A percentile compares a stretch with the other conserved stretches of the same genome.
phyloP scores from a whole-genome alignment of 257 asterid genomes.

The Solanum pinnatisectum region DNA sequence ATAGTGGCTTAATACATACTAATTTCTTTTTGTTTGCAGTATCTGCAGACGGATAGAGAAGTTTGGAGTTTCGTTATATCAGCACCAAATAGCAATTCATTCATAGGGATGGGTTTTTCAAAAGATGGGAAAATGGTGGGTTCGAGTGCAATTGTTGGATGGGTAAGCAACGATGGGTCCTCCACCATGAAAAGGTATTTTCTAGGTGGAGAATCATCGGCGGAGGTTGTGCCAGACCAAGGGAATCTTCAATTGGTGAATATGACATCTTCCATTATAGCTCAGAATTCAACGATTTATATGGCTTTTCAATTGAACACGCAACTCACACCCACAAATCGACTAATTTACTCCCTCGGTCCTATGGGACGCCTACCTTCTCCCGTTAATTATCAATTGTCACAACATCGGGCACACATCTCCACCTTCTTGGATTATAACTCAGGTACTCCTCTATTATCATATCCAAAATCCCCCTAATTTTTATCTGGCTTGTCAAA shows the following conservation, averaged over 20 bases:
- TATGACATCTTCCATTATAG: constrained; percentile 22
- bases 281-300: constrained; percentile 28
- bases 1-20: not conserved
- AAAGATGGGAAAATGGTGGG: constrained; percentile 60
- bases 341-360: constrained; percentile 57
- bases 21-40: constrained; percentile 21
- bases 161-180: constrained; percentile 26
- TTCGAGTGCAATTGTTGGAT: constrained; percentile 65
- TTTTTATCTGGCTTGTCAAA: too few relatives aligned
- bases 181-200: constrained; percentile 22
- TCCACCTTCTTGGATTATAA: constrained; percentile 42
- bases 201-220: constrained; percentile 41
- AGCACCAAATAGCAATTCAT: constrained; percentile 47
- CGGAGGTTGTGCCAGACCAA: constrained; percentile 18
- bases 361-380: constrained; percentile 32
- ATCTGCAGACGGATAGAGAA: constrained; percentile 26
- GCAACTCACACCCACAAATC: constrained; percentile 20
- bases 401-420: constrained; percentile 30
- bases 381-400: constrained; percentile 9
- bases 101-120: constrained; percentile 61
- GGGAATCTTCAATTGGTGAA: constrained; percentile 37
- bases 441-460: constrained; percentile 27
- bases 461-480: too few relatives aligned
- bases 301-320: constrained; percentile 47
- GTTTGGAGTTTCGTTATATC: constrained; percentile 66